Evolutionary conservation across 1,139 yeast species (phyloP), one percentile per base, ranked within the genome.

Genomic region (Kodamaea ohmeri): DNA sequence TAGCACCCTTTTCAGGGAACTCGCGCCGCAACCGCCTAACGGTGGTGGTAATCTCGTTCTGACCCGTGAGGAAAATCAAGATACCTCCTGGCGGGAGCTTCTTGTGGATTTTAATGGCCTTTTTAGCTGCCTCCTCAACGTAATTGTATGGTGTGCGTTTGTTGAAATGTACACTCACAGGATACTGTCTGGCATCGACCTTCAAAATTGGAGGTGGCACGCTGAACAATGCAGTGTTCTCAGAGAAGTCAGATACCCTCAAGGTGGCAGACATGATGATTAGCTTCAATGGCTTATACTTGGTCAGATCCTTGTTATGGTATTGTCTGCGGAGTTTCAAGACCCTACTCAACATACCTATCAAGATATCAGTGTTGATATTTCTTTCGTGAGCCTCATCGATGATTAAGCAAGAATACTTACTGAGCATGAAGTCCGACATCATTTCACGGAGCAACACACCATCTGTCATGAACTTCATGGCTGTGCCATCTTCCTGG

Each of bases 381-480:
- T 89, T 90, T 55, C 99, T 77, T 59, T 94, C 98, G 59, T 94
- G 99, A 0, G 99, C 99, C 61, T 92, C 99, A 66, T 94, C 99
- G 44, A 94, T 87, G 24, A 94, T 76, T 31, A 94, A 72, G 1
- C 85, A 82, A 1, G 97, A 88, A 57, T 94, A 94, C 54, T 86
- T 87, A 25, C 76, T 72, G 35, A 94, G 67, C 47, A 83, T 63
- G 48, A 92, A 83, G 53, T 94, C 98, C 0, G 78, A 67, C 82
- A 92, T 83, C 83, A 94, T 80, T 60, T 94, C 99, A 50, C 97
- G 73, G 25, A 94, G 65, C 38, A 94, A 65, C 30, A 94, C 96
- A 78, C 99, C 99, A 69, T 94, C 99, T 2, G 99, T 94, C 98
- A 94, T 92, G 54, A 92, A 90, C 59, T 94, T 94, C 59, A 94